These are phyloP conservation scores for Talaromyces stipitatus DNA, from an alignment of 495 filamentous ascomycete genomes.

Conservation along the genomic window DNA sequence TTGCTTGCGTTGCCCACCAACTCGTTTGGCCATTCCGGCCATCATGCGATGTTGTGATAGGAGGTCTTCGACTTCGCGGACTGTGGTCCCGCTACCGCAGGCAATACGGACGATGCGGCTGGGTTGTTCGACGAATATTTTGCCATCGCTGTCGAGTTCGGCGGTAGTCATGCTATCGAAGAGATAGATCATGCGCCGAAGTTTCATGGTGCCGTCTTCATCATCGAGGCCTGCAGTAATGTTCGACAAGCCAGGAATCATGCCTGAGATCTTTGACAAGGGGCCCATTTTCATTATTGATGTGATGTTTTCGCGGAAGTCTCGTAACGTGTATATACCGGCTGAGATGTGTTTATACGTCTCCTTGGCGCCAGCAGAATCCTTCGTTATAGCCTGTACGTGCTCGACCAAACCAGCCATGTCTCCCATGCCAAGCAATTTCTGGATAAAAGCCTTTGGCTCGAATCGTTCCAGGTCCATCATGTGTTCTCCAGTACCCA, in stretches of 20 bases:
- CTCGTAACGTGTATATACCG: constrained; percentile 91
- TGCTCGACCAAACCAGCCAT: constrained; percentile 94
- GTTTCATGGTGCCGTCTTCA: constrained; percentile 83
- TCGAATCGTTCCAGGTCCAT: constrained; percentile 89
- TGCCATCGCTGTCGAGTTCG: constrained; percentile 91
- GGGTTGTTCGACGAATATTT: constrained; percentile 86
- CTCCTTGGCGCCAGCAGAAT: constrained; percentile 71
- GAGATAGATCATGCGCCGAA: constrained; percentile 98
- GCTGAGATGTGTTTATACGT: constrained; percentile 98
- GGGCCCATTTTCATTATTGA: constrained; percentile 99
- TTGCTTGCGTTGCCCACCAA: constrained; percentile 92
- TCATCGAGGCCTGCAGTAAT: constrained; percentile 95
- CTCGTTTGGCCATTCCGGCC: constrained; percentile 98
- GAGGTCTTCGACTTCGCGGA: constrained; percentile 95
- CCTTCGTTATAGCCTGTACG: constrained; percentile 91
- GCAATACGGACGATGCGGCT: constrained; percentile 92
- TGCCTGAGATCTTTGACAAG: constrained; percentile 92
- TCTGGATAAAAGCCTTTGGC: constrained; percentile 83
- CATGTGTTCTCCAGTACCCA: constrained; percentile 96
- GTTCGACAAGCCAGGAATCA: constrained; percentile 91
- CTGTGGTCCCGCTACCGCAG: constrained; percentile 77
- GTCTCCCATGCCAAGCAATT: constrained; percentile 94
- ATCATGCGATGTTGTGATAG: constrained; percentile 97
- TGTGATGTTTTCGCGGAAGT: constrained; percentile 87
- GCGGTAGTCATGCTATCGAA: constrained; percentile 96